Conservation (phyloP, 1,139 yeast species). For the Debaryomyces psychrophilus region DNA sequence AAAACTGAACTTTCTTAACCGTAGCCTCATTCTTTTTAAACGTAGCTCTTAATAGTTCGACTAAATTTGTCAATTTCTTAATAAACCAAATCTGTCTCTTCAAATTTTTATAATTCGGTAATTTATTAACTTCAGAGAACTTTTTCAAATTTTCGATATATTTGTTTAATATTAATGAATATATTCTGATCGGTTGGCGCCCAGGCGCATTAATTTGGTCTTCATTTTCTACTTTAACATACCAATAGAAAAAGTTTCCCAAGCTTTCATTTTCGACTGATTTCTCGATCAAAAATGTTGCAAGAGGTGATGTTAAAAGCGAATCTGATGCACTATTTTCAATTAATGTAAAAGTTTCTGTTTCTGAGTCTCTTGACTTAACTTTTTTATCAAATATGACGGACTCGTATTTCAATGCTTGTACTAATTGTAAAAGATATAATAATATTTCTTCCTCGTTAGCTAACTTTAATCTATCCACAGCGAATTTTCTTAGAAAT, state of each 20-base stretch:
- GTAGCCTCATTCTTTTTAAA: constrained; percentile 51
- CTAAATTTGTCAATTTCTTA: constrained; percentile 45
- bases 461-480: constrained; percentile 77
- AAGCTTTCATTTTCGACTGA: constrained; percentile 67
- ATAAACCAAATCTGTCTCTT: constrained; percentile 51
- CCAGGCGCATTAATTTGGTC: constrained; percentile 51
- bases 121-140: constrained; percentile 31
- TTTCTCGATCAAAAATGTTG: constrained; percentile 75
- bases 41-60: constrained; percentile 42
- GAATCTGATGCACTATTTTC: constrained; percentile 21
- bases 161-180: constrained; percentile 40
- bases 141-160: constrained; percentile 43
- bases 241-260: constrained; percentile 91
- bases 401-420: constrained; percentile 80
- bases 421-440: constrained; percentile 87
- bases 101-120: constrained; percentile 42
- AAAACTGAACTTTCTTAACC: constrained; percentile 43
- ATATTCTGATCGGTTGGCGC: constrained; percentile 25
- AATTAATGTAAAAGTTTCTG: constrained; percentile 25
- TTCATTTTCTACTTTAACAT: constrained; percentile 81
- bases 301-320: constrained; percentile 59
- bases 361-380: constrained; percentile 9
- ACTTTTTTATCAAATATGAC: constrained; percentile 25
- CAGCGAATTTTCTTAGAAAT: constrained; percentile 79
- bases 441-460: constrained; percentile 78